Base-by-base conservation (phyloP, 169 alveolate genomes). In the Eimeria acervulina region DNA sequence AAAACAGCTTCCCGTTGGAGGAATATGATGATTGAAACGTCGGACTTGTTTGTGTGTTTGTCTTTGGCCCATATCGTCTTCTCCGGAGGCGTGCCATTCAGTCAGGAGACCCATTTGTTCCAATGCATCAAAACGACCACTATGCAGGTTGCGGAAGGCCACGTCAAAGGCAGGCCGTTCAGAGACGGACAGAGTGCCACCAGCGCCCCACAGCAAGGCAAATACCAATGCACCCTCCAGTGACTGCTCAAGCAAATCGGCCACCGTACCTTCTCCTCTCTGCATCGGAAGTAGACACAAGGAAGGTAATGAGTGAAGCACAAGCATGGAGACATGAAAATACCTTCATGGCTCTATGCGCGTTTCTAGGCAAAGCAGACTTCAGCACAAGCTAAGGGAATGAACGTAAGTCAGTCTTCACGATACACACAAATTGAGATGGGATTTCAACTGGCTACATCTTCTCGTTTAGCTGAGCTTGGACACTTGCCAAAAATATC, bases 191-290 rank as follows among this genome's bases (percentile, higher is more conserved):
- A 85, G 80, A 42, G 93, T 85, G 36, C 81, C 93, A 55, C 93
- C 93, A 59, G 93, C 26, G 52, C 93, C 93, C 93, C 93, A 85
- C 81, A 85, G 28, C 44, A 85, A 38, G 36, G 93, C 93, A 85
- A 85, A 85, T 23, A 55, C 93, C 55, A 85, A 38, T 21, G 93
- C 80, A 26, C 93, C 80, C 80, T 85, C 93, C 61, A 85, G 40
- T 10, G 93, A 85, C 61, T 36, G 80, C 42, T 85, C 93, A 33
- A 85, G 81, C 61, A 59, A 61, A 3, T 61, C 80, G 28, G 52
- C 55, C 93, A 55, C 81, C 80, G 26, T 61, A 38, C 80, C 80
- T 40, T 85, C 93, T 12, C 81, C 80, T 36, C 80, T 38, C 93
- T 85, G 93, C 80, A 52, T 38, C 68, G 61, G 33, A 36, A 21